Base-by-base conservation (phyloP, 108 stramenopile species). In the Conticribra weissflogii region DNA sequence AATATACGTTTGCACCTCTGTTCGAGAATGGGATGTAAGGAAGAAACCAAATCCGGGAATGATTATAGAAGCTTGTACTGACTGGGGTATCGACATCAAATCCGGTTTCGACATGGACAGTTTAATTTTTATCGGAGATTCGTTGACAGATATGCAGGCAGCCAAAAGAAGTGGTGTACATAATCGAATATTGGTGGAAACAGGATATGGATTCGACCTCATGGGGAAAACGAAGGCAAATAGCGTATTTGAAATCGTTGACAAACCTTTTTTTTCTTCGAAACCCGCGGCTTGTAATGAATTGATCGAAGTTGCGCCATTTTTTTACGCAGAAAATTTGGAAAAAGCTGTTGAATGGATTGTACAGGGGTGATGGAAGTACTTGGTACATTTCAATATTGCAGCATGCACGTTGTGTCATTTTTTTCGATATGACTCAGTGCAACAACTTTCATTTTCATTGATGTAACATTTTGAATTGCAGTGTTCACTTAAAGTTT, bases 11-110 rank as follows among this genome's bases (percentile, higher is more conserved):
- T 82, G 81, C 36, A 82, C 81, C 0, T 62, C 67, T 14, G 21
- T 52, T 4, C 69, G 76, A 15, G 45, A 61, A 33, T 18, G 56
- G 3, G 71, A 77, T 51, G 56, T 51, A 1, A 27, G 81, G 36
- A 62, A 15, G 59, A 82, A 82, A 68, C 81, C 81, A 54, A 36
- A 61, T 44, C 76, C 81, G 7, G 81, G 81, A 54, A 82, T 82
- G 81, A 62, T 82, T 19, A 25, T 63, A 12, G 81, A 82, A 54
- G 81, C 81, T 16, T 48, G 34, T 2, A 19, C 25, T 5, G 49
- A 73, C 25, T 77, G 36, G 36, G 36, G 36, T 9, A 12, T 41
- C 36, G 12, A 41, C 12, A 12, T 9, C 12, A 9, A 41, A 54
- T 49, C 14, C 28, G 16, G 46, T 71, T 3, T 9, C 12, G 54